Conservation (phyloP, 1,139 yeast genomes). For the Nakaseomyces sp. region DNA sequence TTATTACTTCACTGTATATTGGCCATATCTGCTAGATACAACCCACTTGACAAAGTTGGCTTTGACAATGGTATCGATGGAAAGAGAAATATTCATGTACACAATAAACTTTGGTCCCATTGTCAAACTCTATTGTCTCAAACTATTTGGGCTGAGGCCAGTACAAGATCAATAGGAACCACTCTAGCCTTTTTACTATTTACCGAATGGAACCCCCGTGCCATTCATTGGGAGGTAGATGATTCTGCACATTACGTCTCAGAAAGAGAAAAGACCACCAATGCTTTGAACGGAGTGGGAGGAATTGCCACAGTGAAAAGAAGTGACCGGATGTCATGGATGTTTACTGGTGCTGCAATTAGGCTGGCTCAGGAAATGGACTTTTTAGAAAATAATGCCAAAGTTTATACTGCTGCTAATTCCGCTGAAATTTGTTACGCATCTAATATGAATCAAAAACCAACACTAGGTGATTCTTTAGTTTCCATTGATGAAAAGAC, state of each 20-base stretch:
- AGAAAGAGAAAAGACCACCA: conserved; percentile 8
- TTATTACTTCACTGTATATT: conserved; percentile 70
- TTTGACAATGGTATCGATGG: conserved; percentile 20
- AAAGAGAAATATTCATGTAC: conserved; percentile 49
- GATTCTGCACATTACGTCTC: conserved; percentile 53
- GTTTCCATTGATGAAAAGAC: conserved; percentile 1
- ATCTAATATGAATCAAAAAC: conserved; percentile 59
- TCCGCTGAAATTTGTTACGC: conserved; percentile 72
- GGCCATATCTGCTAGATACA: conserved; percentile 72
- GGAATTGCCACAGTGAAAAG: conserved; percentile 82
- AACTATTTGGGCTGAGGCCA: conserved; percentile 92
- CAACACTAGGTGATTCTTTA: conserved; percentile 49
- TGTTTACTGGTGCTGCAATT: conserved; percentile 81
- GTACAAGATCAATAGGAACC: conserved; percentile 80
- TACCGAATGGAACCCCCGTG: conserved; percentile 93
- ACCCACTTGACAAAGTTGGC: conserved; percentile 40
- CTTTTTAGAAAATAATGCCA: conserved; percentile 61
- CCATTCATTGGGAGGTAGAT: conserved; percentile 81
- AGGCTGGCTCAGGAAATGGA: conserved; percentile 84
- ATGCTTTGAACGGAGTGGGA: conserved; percentile 45
- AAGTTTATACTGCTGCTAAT: conserved; percentile 75
- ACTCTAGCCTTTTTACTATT: conserved; percentile 76
- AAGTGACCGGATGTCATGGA: conserved; percentile 88
- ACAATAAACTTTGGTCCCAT: conserved; percentile 73
- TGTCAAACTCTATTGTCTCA: conserved; percentile 76